Evolutionary conservation across 116 monocot species (phyloP).

Genomic region (Papilionanthe hybrid): DNA sequence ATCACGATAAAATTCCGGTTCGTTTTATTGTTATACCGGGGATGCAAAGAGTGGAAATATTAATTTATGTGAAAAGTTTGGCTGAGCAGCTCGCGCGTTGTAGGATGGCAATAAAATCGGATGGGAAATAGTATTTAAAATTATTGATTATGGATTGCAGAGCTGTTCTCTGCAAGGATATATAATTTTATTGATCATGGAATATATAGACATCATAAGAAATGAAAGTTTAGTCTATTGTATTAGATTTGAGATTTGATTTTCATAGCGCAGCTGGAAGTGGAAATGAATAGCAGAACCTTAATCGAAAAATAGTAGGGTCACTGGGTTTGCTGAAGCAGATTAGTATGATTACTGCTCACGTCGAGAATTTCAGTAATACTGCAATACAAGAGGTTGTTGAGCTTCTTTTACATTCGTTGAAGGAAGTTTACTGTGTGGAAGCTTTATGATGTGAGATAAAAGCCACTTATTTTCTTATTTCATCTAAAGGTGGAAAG

Average conservation of each 20-base stretch:
- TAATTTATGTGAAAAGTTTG: background rate
- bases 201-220: background rate
- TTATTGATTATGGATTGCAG: background rate
- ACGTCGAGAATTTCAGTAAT: background rate
- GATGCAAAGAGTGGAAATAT: background rate
- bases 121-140: background rate
- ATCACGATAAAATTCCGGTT: background rate
- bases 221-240: background rate
- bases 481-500: conserved; percentile 1
- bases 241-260: background rate
- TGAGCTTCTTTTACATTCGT: background rate
- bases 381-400: background rate
- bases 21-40: background rate
- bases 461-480: background rate
- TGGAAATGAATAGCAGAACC: background rate
- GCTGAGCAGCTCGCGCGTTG: background rate
- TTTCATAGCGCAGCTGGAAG: background rate
- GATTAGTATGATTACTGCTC: background rate
- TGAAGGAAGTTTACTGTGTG: background rate
- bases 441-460: background rate
- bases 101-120: background rate
- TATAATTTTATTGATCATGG: background rate
- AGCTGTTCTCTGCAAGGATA: background rate
- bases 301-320: background rate
- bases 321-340: background rate